These are phyloP conservation scores for Cyclocybe aegerita DNA, from an alignment of 768 basidiomycete species.

Conservation along the genomic window DNA sequence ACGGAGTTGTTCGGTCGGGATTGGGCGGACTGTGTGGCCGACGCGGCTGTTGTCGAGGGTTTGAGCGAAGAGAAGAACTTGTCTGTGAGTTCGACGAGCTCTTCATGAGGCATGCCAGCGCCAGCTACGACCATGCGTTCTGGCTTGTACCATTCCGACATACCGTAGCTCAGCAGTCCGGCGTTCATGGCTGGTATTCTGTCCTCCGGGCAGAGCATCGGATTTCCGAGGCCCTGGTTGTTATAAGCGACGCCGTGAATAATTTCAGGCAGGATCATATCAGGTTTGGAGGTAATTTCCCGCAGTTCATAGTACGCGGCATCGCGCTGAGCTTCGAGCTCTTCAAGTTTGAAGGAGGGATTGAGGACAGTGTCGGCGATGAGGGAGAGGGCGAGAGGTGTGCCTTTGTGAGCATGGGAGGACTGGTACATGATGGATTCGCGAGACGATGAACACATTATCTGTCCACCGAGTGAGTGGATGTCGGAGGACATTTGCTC, in stretches of 20 bases:
- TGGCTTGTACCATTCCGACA: conserved; percentile 85
- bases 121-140: conserved; percentile 96
- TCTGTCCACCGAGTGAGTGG: conserved; percentile 86
- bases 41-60: conserved; percentile 22
- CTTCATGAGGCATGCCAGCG: conserved; percentile 87
- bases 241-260: conserved; percentile 86
- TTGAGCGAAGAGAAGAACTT: conserved; percentile 78
- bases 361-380: conserved; percentile 90
- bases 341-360: conserved; percentile 71
- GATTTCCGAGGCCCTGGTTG: conserved; percentile 80
- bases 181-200: conserved; percentile 69
- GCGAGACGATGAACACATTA: conserved; percentile 85
- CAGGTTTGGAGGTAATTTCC: conserved; percentile 86
- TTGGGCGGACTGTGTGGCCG: conserved; percentile 18
- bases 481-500: conserved; percentile 81
- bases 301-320: conserved; percentile 90
- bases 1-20: conserved; percentile 20
- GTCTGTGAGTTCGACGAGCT: conserved; percentile 83
- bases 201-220: conserved; percentile 85
- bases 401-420: conserved; percentile 83
- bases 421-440: conserved; percentile 99
- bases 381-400: conserved; percentile 80
- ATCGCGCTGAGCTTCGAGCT: conserved; percentile 80
- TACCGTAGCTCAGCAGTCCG: conserved; percentile 57
- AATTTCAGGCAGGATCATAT: conserved; percentile 90